Percentiles rank a stretch among this genome's conserved stretches.
Conservation (phyloP, 345 rosid species). For the Chamaenerion angustifolium region DNA sequence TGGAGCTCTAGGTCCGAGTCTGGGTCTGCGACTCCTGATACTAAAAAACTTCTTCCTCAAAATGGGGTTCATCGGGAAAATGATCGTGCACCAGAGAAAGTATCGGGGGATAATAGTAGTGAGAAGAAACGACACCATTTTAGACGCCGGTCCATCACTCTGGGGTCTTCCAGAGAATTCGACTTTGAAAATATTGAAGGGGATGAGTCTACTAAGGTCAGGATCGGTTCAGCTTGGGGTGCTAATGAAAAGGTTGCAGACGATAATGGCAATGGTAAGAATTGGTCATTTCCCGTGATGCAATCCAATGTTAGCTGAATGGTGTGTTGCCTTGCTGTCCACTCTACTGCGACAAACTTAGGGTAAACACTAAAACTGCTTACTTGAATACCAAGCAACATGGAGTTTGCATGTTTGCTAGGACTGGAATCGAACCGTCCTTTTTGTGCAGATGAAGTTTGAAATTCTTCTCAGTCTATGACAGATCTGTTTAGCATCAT, state of each 20-base stretch:
- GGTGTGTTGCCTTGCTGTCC: background rate
- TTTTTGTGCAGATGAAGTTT: too few species aligned
- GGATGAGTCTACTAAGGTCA: conserved; percentile 20
- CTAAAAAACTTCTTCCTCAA: conserved; percentile 23
- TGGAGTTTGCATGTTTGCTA: background rate
- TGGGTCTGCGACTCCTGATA: conserved; percentile 41
- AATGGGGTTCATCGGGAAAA: conserved; percentile 14
- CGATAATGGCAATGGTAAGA: conserved; percentile 21
- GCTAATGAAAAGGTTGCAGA: conserved; percentile 33
- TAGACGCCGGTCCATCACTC: conserved; percentile 34
- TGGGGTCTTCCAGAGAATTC: conserved; percentile 54
- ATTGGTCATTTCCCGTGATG: conserved; percentile 77
- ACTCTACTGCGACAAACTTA: background rate
- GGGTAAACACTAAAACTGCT: background rate
- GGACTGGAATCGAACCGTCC: too few species aligned
- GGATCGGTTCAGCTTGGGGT: conserved; percentile 36
- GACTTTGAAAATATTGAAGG: conserved; percentile 45
- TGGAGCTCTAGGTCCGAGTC: conserved; percentile 32
- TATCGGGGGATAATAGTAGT: conserved; percentile 11
- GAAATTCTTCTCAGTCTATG: too few species aligned
- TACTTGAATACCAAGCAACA: background rate
- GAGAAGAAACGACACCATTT: conserved; percentile 21
- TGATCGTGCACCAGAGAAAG: conserved; percentile 15
- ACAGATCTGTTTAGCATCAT: too few species aligned
- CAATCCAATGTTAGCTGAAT: conserved; percentile 53